Evolutionary conservation across 2,329 filamentous ascomycete genomes (phyloP), one percentile per base, ranked within the genome.

Genomic region (Colletotrichum neosansevieriae): DNA sequence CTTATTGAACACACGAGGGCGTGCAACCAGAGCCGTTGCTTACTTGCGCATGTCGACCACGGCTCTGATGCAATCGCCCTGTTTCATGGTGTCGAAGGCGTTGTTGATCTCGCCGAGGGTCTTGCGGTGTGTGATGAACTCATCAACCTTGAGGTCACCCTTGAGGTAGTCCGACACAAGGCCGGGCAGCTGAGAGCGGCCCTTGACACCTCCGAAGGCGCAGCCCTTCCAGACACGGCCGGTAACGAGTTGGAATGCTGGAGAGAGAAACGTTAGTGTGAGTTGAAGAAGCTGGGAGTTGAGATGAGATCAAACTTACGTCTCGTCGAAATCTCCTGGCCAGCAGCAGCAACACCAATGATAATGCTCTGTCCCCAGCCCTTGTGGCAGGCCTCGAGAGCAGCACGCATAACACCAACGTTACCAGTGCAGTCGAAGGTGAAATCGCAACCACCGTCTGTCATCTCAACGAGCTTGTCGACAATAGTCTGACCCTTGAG

Each of bases 341-440:
- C 95, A 67, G 95, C 95, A 74, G 95, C 95, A 70, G 95, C 95
- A 72, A 99, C 96, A 81, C 96, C 96, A 76, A 99, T 99, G 80
- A 99, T 89, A 81, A 99, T 97, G 79, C 92, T 97, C 87, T 98
- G 89, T 76, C 96, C 96, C 96, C 96, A 99, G 56, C 96, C 96
- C 89, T 99, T 99, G 87, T 99, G 96, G 86, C 94, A 98, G 56
- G 96, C 94, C 85, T 99, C 95, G 69, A 99, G 89, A 45, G 96
- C 96, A 60, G 93, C 92, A 71, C 96, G 89, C 96, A 97, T 99
- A 63, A 99, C 96, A 74, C 90, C 89, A 60, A 98, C 94, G 77
- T 98, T 98, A 69, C 96, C 96, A 6, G 96, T 99, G 87, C 96
- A 98, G 85, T 99, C 96, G 79, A 99, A 99, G 57, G 96, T 99